phyloP scores from a whole-genome alignment of 306 rosid genomes.

The Neltuma alba region DNA sequence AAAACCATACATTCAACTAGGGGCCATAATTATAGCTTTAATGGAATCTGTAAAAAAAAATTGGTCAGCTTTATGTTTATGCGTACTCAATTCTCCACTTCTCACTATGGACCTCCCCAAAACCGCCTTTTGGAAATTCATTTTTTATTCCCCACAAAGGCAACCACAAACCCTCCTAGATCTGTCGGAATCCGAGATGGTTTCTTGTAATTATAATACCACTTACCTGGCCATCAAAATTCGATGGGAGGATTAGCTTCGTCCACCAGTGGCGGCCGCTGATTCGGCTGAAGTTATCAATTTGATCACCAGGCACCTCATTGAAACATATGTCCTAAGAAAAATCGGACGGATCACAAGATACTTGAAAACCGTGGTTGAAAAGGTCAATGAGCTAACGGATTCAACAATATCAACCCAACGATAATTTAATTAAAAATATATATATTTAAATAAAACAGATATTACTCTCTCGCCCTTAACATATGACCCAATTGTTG shows the following conservation, averaged over 20 bases:
- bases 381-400: too few species aligned
- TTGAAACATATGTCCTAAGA: too few species aligned
- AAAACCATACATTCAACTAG: neutral
- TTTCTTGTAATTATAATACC: neutral
- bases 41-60: neutral
- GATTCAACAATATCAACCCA: too few species aligned
- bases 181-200: constrained; percentile 9
- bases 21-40: constrained; percentile 3
- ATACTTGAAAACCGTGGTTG: too few species aligned
- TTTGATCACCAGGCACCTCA: neutral
- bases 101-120: constrained; percentile 27
- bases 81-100: constrained; percentile 44
- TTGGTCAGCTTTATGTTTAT: constrained; percentile 26
- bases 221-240: neutral
- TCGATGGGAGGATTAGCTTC: neutral
- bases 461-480: too few species aligned
- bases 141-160: constrained; percentile 6
- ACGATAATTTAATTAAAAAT: too few species aligned
- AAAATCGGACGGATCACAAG: too few species aligned
- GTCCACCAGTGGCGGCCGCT: too few species aligned
- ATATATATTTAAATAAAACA: too few species aligned
- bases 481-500: too few species aligned
- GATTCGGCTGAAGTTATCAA: neutral
- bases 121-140: constrained; percentile 14
- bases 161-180: neutral